phyloP scores from a whole-genome alignment of 106 monocot species.

The Dioscorea dumetorum region DNA sequence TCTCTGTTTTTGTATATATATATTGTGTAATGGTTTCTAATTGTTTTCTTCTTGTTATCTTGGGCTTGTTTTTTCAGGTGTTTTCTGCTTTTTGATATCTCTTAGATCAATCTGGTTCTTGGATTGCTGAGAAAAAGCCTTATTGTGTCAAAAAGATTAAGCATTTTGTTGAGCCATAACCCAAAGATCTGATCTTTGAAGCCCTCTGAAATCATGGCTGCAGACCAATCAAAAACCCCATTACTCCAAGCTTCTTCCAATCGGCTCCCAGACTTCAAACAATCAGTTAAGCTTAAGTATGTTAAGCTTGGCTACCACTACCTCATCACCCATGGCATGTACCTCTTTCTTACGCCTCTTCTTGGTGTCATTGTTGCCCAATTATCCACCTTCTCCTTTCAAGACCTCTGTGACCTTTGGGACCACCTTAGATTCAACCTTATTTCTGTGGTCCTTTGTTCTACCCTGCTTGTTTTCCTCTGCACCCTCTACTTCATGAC shows the following conservation, averaged over 20 bases:
- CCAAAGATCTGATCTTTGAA: not conserved
- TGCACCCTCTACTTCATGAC: slow-evolving; percentile 49
- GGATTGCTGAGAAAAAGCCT: not conserved
- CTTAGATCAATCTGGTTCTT: not conserved
- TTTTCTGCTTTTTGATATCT: not conserved
- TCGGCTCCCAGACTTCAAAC: slow-evolving; percentile 49
- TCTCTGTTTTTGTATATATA: not conserved
- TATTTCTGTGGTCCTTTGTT: slow-evolving; percentile 44
- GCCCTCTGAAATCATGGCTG: slow-evolving; percentile 1
- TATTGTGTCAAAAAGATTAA: not conserved
- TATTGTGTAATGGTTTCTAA: not conserved
- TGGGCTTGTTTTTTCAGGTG: not conserved
- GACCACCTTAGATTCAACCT: slow-evolving; percentile 53
- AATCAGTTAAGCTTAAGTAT: slow-evolving; percentile 64
- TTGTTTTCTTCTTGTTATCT: not conserved
- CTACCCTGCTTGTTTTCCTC: slow-evolving; percentile 48
- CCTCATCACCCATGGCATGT: slow-evolving; percentile 59
- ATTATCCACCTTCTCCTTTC: slow-evolving; percentile 35
- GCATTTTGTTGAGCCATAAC: not conserved
- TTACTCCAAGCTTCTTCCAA: slow-evolving; percentile 1
- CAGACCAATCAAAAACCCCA: not conserved
- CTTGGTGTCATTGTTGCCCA: slow-evolving; percentile 29
- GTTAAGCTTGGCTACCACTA: slow-evolving; percentile 67
- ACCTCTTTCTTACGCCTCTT: slow-evolving; percentile 34
- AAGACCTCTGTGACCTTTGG: slow-evolving; percentile 33